Evolutionary conservation across 306 rosid species (phyloP), one percentile per base, ranked within the genome.

Genomic region (Potentilla sterilis): DNA sequence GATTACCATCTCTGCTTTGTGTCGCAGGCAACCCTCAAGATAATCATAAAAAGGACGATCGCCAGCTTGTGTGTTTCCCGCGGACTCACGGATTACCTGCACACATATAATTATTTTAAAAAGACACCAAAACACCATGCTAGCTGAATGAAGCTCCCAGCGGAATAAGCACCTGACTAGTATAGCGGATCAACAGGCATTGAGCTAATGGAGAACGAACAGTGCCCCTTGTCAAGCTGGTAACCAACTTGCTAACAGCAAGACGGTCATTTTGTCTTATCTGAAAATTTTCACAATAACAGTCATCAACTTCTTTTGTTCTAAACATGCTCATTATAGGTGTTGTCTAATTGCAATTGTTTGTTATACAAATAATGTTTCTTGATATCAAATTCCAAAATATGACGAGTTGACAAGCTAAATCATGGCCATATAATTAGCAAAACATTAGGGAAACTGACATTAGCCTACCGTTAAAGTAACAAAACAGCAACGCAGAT

Each of bases 141-240:
- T 28, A 52, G 41, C 9, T 61, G 28, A 4, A 42, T 22, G 34
- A 62, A 28, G n/a, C 2, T 13, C 49, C 65, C 68, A 48, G 65
- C 61, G 63, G 84, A 79, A 47, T 79, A 81, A 80, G 71, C 69
- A 90, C 99, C 97, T 95, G 97, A 78, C 97, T 95, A 74, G 99
- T 90, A 80, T 92, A 95, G 49, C 99, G 99, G 67, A 95, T 88
- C 90, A 95, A 84, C 74, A 95, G 91, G 87, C 99, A 90, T 51
- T 92, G 97, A 51, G 99, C 99, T 84, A 95, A 82, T n/a, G 99
- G 99, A 42, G 99, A 95, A 80, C 99, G 96, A 70, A 88, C 97
- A 73, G 89, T 84, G 78, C 98, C 98, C 83, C 89, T 90, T 54
- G 99, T 95, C 85, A 95, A 86, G 91, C 99, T 95, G 82, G 97